Evolutionary conservation across 768 basidiomycete species (phyloP).

Genomic region (Tylopilus balloui): DNA sequence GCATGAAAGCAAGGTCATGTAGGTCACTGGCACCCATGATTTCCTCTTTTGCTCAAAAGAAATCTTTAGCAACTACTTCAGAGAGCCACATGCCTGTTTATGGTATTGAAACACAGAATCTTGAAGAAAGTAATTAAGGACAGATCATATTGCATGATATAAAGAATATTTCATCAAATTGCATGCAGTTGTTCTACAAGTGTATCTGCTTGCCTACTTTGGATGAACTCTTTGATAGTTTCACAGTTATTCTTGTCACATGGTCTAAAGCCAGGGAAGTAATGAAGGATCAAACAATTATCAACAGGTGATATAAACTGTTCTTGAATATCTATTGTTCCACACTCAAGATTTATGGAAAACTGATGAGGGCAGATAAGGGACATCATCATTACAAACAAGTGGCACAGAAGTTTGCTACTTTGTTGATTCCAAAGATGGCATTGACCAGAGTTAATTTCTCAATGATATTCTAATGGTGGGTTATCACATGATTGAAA

Average conservation of each 20-base stretch:
- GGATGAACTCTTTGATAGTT: background rate
- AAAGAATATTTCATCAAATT: background rate
- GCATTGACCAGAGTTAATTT: background rate
- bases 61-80: background rate
- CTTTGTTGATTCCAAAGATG: background rate
- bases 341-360: background rate
- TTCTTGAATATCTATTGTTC: background rate
- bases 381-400: no score
- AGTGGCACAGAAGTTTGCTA: background rate
- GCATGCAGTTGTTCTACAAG: background rate
- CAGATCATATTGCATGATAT: background rate
- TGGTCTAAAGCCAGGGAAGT: background rate
- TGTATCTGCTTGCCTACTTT: background rate
- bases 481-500: background rate
- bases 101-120: slow-evolving; percentile 1
- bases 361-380: background rate
- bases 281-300: background rate
- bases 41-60: background rate
- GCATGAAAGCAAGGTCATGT: no score
- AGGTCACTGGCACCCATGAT: background rate
- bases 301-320: slow-evolving; percentile 1
- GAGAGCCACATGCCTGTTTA: background rate
- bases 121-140: background rate
- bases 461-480: background rate
- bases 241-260: background rate